Base-by-base conservation (phyloP, 352 stramenopile genomes). In the Pythium periplocum region DNA sequence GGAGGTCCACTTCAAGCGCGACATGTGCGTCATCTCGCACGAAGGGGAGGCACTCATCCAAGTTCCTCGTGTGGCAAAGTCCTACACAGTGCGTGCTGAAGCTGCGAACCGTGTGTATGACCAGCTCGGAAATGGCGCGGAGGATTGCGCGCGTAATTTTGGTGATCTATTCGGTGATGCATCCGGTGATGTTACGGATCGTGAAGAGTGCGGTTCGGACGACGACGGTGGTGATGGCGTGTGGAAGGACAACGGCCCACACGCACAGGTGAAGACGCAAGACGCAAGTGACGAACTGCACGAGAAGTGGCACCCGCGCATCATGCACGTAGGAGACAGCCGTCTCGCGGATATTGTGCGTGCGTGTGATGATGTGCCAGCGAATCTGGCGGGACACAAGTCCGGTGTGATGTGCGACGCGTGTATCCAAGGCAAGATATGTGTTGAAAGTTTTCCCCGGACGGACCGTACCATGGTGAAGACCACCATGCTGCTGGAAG, bases 391-490 rank as follows among this genome's bases (percentile, higher is more conserved):
- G 11, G 17, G 55, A 6, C 41, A 4, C 3, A 43, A 51, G 17
- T 26, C 17, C 6, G 6, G 51, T 7, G 35, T 30, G 1, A 12
- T 65, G 11, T 66, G 47, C 32, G 26, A 30, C 45, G 53, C 31
- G 1, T 62, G 53, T 34, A 10, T 37, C 10, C 44, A 37, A 38
- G 59, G 59, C 36, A 66, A 66, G 50, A 31, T 51, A 33, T 38
- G 11, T 17, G 26, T 32, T 10, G 12, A 46, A 2, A 35, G 36
- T 30, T 48, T 56, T 33, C 17, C 45, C 12, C 45, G 43, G 26
- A 8, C 11, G 7, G 11, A 42, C 10, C n/a, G 9, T n/a, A 46
- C 31, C 9, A 41, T 31, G n/a, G 12, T 42, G 1, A 63, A 57
- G 34, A 58, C 52, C 11, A 44, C 46, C 4, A 12, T 37, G 11